Base-by-base conservation (phyloP, 129 eudicot genomes). In the Pittosporum tobira region DNA sequence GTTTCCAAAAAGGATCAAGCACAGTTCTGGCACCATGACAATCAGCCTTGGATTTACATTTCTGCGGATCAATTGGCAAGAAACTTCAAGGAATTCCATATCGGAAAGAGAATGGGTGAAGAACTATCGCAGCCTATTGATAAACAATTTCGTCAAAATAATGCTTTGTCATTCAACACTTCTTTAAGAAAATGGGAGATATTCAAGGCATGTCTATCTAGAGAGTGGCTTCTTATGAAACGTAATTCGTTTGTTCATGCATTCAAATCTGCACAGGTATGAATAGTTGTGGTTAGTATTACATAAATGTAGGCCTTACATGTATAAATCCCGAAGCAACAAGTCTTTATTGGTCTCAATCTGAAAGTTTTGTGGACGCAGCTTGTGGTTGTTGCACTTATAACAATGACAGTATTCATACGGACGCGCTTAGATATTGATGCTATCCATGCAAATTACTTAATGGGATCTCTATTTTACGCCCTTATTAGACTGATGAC, bases 201-300 rank as follows among this genome's bases (percentile, higher is more conserved):
- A 10, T 37, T 64, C 20, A 27, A 40, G 45, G 69, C 61, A 38
- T 64, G 69, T 52, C 51, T 64, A 51, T 31, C 61, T 50, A 64
- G 69, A 51, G 69, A 64, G 27, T 64, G 48, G 50, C 51, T 64
- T 54, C 69, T 64, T 15, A 52, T 64, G 69, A 64, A 51, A 51
- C 60, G 69, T 15, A 64, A 64, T 49, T 64, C 60, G 10, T 64
- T 64, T 52, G 51, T 52, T 40, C 49, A 64, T 27, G 60, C 57
- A 22, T 64, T 64, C 27, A 64, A 51, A 64, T 34, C 69, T 51
- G 50, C 51, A 50, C 61, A 52, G 61, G 69, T 64, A 51, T 0
- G 15, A 2, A 6, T 4, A 9, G 4, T 18, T 27, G 18, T 21
- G 7, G 42, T 16, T 6, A 31, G 45, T 18, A 4, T 50, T 64